These are phyloP conservation scores for Trichoderma sp. DNA, from an alignment of 2,329 filamentous ascomycete genomes.

Conservation along the genomic window DNA sequence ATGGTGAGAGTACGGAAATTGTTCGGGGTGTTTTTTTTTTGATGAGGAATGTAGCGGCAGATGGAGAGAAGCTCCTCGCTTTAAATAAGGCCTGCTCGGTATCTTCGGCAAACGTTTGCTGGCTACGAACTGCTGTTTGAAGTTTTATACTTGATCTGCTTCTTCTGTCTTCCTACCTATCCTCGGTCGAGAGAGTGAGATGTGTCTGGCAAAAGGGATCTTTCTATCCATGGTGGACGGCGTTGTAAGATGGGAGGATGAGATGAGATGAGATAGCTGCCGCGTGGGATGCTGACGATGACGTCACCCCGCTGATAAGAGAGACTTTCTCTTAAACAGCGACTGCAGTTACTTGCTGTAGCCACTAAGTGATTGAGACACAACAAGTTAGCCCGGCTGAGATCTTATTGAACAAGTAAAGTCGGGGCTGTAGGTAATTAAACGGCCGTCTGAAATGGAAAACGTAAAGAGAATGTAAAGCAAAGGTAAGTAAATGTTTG, in stretches of 20 bases:
- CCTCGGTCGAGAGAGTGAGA: background rate
- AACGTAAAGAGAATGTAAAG: too few species aligned
- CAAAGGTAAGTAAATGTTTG: too few species aligned
- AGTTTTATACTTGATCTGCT: background rate
- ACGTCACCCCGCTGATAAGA: constrained; percentile 5
- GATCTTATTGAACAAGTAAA: too few species aligned
- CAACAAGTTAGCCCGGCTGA: too few species aligned
- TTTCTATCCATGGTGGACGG: background rate
- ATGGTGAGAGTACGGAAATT: background rate
- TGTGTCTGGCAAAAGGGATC: background rate
- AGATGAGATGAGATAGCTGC: constrained; percentile 1
- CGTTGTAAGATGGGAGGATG: background rate
- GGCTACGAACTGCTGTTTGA: background rate
- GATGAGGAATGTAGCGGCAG: background rate
- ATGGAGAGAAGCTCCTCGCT: background rate
- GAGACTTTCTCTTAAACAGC: too few species aligned
- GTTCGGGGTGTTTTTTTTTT: background rate
- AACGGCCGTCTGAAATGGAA: too few species aligned
- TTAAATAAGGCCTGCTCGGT: background rate
- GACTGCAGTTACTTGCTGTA: too few species aligned
- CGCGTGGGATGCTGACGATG: constrained; percentile 24
- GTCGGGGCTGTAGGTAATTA: too few species aligned
- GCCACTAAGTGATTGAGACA: too few species aligned
- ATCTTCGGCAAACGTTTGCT: constrained; percentile 1
- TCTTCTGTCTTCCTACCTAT: background rate